Base-by-base conservation (phyloP, 2,329 filamentous ascomycete species). In the Cladosporium velox region DNA sequence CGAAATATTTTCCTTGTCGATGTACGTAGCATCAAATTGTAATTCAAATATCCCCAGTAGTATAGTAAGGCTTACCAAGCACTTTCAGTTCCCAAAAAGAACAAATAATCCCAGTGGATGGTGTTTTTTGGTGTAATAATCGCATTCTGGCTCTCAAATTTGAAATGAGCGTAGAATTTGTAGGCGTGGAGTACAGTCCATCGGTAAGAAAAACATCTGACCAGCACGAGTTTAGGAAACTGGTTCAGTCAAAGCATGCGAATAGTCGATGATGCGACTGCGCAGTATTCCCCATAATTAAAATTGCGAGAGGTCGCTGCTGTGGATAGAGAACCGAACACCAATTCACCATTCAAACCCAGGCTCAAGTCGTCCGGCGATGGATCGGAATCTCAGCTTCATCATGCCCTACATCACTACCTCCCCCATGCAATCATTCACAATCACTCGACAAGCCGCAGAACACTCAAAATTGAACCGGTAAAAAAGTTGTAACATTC, bases 401-500 rank as follows among this genome's bases (percentile, higher is more conserved):
- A 44, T 3, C 38, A 18, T 28, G 28, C 30, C 30, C 6, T n/a
- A 5, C 18, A 7, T n/a, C 38, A 44, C 6, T 8, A 10, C 5
- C 5, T 8, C 38, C 18, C 18, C n/a, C 2, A 3, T 44, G n/a
- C 5, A 44, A n/a, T n/a, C 38, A 41, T 10, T n/a, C n/a, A n/a
- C 18, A 44, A n/a, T 2, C 38, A 44, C 41, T 21, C 41, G 10
- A 21, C 10, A 11, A 47, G 41, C 11, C n/a, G 6, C 21, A 12
- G 1, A 21, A 1, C 4, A 47, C 2, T 1, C n/a, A 47, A 21
- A 47, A 1, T 21, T 47, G 41, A 47, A 47, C 41, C 41, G 41
- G 41, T 47, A 47, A 47, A 47, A 47, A 47, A 47, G 41, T 47
- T 47, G 41, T 47, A 47, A 47, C 41, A 47, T 47, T 47, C 41